Conservation (phyloP, 1,284 basidiomycete genomes). For the Crucibulum parvulum region DNA sequence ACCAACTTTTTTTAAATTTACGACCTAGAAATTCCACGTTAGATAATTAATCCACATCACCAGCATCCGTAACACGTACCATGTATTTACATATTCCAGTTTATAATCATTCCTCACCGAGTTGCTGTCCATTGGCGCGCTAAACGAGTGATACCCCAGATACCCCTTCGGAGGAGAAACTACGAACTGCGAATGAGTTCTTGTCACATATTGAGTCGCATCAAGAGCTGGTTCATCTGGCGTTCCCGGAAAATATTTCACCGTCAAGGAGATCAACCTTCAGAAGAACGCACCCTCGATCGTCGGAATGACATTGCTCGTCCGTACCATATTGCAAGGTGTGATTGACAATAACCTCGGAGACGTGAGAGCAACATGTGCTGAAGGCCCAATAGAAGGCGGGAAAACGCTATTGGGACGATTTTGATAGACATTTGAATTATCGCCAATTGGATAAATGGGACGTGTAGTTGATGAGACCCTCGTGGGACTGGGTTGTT, state of each 20-base stretch:
- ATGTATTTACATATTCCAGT: not conserved
- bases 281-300: not conserved
- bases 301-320: not conserved
- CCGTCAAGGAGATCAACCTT: not conserved
- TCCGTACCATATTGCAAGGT: not conserved
- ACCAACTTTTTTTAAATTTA: not conserved
- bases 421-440: not conserved
- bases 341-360: not conserved
- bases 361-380: too few species aligned
- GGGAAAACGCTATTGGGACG: too few species aligned
- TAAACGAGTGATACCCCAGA: conserved; percentile 13
- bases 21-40: not conserved
- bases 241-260: not conserved
- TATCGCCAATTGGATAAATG: not conserved
- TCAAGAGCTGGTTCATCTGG: not conserved
- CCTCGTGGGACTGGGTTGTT: too few species aligned
- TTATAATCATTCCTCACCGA: not conserved
- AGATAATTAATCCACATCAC: not conserved
- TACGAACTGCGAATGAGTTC: too few species aligned
- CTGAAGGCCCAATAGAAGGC: too few species aligned
- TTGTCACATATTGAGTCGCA: too few species aligned
- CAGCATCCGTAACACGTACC: not conserved
- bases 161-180: conserved; percentile 5
- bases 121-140: not conserved
- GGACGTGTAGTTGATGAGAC: not conserved